These are phyloP conservation scores for Fraxinus quadrangulata DNA, from an alignment of 257 asterid species.

Conservation along the genomic window DNA sequence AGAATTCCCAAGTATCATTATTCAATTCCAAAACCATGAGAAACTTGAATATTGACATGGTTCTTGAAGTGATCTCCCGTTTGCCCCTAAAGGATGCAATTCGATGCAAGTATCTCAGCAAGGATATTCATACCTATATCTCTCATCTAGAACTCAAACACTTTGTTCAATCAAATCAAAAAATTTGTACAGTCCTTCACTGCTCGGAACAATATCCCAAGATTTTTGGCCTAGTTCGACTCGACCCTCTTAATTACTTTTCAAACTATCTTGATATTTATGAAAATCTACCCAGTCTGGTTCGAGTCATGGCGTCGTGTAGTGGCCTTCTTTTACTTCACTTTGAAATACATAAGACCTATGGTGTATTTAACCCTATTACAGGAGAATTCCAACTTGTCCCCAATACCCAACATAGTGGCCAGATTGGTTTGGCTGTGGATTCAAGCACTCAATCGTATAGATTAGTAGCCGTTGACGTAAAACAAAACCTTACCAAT, in stretches of 20 bases:
- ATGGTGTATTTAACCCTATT: background rate
- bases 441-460: background rate
- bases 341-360: background rate
- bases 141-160: background rate
- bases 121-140: too few species aligned
- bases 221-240: background rate
- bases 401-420: background rate
- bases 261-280: background rate
- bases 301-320: background rate
- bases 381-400: background rate
- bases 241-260: background rate
- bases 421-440: background rate
- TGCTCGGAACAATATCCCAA: background rate
- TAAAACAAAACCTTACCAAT: too few species aligned
- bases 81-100: background rate
- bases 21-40: background rate
- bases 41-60: background rate
- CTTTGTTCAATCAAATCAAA: background rate
- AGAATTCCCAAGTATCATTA: too few species aligned
- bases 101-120: background rate
- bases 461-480: too few species aligned
- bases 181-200: background rate
- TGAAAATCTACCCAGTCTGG: background rate
- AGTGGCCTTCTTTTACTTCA: background rate
- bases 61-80: background rate